These are phyloP conservation scores for Abrus pulchellus DNA, from an alignment of 306 rosid genomes.

Conservation along the genomic window DNA sequence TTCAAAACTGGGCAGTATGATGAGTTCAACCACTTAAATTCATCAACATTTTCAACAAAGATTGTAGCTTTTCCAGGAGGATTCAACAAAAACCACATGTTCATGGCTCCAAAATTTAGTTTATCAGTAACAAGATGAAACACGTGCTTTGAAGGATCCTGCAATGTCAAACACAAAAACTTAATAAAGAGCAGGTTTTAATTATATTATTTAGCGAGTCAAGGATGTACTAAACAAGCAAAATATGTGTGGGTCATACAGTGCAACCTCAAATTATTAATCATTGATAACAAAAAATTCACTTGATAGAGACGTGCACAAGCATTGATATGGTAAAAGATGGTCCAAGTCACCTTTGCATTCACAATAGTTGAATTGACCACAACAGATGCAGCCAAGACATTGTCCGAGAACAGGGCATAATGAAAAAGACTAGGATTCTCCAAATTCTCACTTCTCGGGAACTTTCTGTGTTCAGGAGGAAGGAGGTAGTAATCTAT, in stretches of 20 bases:
- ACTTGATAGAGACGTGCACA: neutral
- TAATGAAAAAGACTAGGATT: constrained; percentile 88
- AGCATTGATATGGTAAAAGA: constrained; percentile 30
- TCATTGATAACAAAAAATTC: constrained; percentile 15
- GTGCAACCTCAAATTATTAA: constrained; percentile 18
- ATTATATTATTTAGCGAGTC: constrained; percentile 11
- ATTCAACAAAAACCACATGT: constrained; percentile 96
- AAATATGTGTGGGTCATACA: neutral
- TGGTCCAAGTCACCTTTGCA: constrained; percentile 76
- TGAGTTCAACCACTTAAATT: constrained; percentile 93
- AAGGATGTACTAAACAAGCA: constrained; percentile 27
- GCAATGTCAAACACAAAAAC: constrained; percentile 54
- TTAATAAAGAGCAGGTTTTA: constrained; percentile 38
- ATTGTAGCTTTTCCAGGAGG: constrained; percentile 97
- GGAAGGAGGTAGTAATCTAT: constrained; percentile 92
- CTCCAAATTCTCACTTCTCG: constrained; percentile 84
- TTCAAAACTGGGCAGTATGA: constrained; percentile 92
- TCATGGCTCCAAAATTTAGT: constrained; percentile 96
- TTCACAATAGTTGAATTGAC: constrained; percentile 89
- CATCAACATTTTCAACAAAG: constrained; percentile 93
- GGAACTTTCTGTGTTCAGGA: constrained; percentile 78
- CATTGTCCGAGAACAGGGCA: constrained; percentile 95
- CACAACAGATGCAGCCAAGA: constrained; percentile 96
- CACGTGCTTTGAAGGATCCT: constrained; percentile 97
- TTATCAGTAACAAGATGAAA: constrained; percentile 96